phyloP scores from a whole-genome alignment of 495 filamentous ascomycete species.

The Xylaria acuta region DNA sequence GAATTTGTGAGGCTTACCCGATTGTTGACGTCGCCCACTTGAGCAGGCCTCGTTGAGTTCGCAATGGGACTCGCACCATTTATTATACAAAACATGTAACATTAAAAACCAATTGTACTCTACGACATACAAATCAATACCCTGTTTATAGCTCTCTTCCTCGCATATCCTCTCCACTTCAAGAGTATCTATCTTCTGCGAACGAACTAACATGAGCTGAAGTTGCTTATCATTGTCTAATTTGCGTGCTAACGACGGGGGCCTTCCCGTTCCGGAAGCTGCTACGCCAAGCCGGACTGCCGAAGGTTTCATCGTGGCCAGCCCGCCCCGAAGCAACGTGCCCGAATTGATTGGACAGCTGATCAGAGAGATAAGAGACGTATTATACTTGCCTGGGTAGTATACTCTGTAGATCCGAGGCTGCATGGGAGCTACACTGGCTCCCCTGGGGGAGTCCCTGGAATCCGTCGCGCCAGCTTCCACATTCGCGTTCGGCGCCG shows the following conservation, averaged over 20 bases:
- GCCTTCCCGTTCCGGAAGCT: conserved; percentile 24
- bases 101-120: neutral
- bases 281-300: conserved; percentile 21
- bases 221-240: conserved; percentile 4
- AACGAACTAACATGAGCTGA: neutral
- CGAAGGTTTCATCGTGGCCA: conserved; percentile 6
- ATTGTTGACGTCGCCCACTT: neutral
- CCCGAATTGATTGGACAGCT: conserved; percentile 8
- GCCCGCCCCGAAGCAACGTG: conserved; percentile 8
- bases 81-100: neutral
- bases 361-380: neutral
- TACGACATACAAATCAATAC: neutral
- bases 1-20: conserved; percentile 15
- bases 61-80: neutral
- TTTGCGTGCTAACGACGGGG: neutral
- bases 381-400: no score
- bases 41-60: neutral
- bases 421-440: neutral
- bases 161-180: neutral
- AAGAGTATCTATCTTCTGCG: neutral
- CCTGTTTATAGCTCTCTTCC: neutral
- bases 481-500: conserved; percentile 16
- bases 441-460: neutral
- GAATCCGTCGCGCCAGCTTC: conserved; percentile 13
- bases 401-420: neutral